Conservation (phyloP, 768 basidiomycete species). For the Termitomyces titanicus region DNA sequence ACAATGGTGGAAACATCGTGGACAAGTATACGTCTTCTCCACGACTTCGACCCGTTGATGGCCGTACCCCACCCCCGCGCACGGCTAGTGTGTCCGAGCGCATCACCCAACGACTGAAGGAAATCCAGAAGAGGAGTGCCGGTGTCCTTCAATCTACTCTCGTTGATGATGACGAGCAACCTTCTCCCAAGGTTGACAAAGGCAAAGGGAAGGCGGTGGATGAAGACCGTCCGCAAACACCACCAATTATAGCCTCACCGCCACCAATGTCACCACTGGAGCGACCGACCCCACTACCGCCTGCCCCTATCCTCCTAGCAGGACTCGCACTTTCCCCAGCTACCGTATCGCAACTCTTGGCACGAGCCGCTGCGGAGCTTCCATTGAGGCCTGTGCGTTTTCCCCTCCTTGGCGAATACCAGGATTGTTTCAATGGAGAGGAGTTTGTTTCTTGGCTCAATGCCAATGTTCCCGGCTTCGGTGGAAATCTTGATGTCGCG, state of each 20-base stretch:
- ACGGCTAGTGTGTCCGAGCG: constrained; percentile 84
- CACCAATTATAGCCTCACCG: constrained; percentile 46
- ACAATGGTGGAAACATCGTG: constrained; percentile 36
- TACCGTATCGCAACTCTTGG: constrained; percentile 65
- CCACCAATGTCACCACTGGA: constrained; percentile 61
- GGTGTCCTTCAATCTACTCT: constrained; percentile 30
- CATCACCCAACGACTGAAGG: constrained; percentile 77
- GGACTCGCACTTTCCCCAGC: constrained; percentile 66
- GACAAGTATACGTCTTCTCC: constrained; percentile 87
- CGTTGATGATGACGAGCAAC: constrained; percentile 30
- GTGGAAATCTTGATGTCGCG: constrained; percentile 72
- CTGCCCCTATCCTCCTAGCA: constrained; percentile 65
- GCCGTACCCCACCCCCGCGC: constrained; percentile 53
- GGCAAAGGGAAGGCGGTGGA: constrained; percentile 72
- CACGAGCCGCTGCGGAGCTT: constrained; percentile 69
- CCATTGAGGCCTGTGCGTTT: constrained; percentile 68
- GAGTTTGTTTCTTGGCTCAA: constrained; percentile 86
- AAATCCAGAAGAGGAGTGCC: constrained; percentile 62
- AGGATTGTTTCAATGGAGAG: constrained; percentile 84
- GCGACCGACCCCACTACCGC: constrained; percentile 37
- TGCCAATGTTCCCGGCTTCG: constrained; percentile 73
- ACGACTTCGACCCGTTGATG: constrained; percentile 54
- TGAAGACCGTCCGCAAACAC: constrained; percentile 22
- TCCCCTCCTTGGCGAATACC: constrained; percentile 80
- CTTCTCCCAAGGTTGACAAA: constrained; percentile 68